Base-by-base conservation (phyloP, 1,139 yeast species). In the Candida labiduridarum region DNA sequence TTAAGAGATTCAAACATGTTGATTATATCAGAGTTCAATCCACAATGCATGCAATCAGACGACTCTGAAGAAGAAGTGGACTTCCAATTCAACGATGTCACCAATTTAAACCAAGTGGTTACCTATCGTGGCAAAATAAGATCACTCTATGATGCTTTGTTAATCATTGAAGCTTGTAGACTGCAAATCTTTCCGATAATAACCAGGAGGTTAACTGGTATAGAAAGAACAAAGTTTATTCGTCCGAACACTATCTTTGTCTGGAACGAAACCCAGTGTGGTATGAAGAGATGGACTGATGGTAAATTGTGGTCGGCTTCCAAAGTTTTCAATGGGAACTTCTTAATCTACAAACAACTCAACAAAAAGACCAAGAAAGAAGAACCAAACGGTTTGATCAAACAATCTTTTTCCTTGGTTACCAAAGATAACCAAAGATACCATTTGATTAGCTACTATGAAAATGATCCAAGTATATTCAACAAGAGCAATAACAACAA, bases 241-340 rank as follows among this genome's bases (percentile, higher is more conserved):
- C 67, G 67, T 18, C 76, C 83, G 14, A 88, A 89, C n/a, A 74
- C 84, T 1, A 78, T 86, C 1, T 86, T 82, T 57, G 80, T 84
- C 3, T 86, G 91, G 91, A 85, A 83, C 61, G 91, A 86, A 64
- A 72, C 78, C 19, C 84, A 82, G 57, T 83, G 89, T 47, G 87
- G 85, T 15, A 85, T 86, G 84, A 78, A 83, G 56, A 68, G 91
- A 40, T 86, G 92, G 92, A 86, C 92, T 1, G 92, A 86, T 60
- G 89, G 91, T 35, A 77, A 78, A 56, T 73, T 79, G 39, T 86
- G 91, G 91, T 78, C 84, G 51, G 89, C 91, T 2, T 82, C 88
- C 0, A 73, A 89, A 56, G 90, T 86, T 2, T 48, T 41, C 18
- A 76, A 80, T 16, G 89, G 89, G 1, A 76, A 82, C 1, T 86